Percentiles rank a stretch among this genome's conserved stretches.
These are phyloP conservation scores for Lipomyces mesembrius DNA, from an alignment of 805 yeast genomes.

Conservation along the genomic window DNA sequence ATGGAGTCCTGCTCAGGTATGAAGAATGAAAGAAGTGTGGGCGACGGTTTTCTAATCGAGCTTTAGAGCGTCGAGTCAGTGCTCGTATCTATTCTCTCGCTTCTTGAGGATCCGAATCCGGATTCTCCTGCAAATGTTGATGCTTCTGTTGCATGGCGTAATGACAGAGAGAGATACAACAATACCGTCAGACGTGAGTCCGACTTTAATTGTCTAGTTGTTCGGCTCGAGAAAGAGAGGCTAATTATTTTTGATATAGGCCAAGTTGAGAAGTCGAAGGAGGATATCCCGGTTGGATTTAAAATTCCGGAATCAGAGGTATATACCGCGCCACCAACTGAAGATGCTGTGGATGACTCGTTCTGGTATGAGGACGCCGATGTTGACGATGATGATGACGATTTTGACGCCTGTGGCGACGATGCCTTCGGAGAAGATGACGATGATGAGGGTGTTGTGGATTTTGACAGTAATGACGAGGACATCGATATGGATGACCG, in stretches of 20 bases:
- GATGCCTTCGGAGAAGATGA: constrained; percentile 1
- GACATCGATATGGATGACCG: constrained; percentile 4
- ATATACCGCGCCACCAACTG: constrained; percentile 47
- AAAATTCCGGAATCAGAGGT: constrained; percentile 71
- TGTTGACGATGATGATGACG: constrained; percentile 58
- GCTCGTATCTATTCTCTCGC: constrained; percentile 83
- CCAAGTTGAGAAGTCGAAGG: constrained; percentile 66
- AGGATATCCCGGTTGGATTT: constrained; percentile 86
- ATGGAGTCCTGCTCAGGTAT: constrained; percentile 57
- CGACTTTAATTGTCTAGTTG: not conserved
- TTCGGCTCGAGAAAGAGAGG: not conserved
- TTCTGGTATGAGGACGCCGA: constrained; percentile 66
- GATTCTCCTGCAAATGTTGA: constrained; percentile 95
- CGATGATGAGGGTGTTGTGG: constrained; percentile 34
- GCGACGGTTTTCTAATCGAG: not conserved
- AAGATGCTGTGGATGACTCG: constrained; percentile 72
- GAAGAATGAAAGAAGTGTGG: not conserved
- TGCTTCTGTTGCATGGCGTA: constrained; percentile 89
- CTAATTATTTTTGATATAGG: constrained; percentile 4
- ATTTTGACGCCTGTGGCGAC: constrained; percentile 46
- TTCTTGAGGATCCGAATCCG: constrained; percentile 91
- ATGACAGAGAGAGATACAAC: constrained; percentile 74
- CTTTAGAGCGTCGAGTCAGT: constrained; percentile 84
- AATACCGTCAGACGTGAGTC: constrained; percentile 55
- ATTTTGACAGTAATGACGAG: constrained; percentile 15